Conservation (phyloP, 139 green algal genomes). For the Haematococcus sp. region DNA sequence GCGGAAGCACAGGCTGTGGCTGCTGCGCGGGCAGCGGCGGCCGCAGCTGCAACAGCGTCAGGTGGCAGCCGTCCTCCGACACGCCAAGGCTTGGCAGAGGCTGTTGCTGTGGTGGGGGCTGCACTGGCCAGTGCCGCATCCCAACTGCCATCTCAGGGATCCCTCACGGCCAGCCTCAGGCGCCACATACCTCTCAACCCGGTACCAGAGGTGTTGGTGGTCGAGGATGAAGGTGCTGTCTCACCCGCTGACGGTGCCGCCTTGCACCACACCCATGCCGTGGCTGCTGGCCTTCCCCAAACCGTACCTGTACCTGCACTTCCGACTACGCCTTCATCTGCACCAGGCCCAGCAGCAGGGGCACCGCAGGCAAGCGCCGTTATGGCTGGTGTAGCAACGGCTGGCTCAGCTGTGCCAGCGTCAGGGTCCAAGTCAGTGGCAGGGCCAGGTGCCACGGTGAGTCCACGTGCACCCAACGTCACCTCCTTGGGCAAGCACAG, state of each 20-base stretch:
- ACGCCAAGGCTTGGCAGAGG: slow-evolving; percentile 14
- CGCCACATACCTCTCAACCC: not conserved
- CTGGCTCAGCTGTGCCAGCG: too few relatives aligned
- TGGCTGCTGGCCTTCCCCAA: not conserved
- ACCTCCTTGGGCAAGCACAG: too few relatives aligned
- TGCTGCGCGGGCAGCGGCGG: not conserved
- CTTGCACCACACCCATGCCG: not conserved
- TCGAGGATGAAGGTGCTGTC: not conserved
- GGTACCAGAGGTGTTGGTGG: not conserved
- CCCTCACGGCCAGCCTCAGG: not conserved
- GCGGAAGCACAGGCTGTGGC: not conserved
- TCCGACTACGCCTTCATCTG: too few relatives aligned
- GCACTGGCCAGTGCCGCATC: slow-evolving; percentile 5
- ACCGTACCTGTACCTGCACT: not conserved
- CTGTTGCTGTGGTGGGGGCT: not conserved
- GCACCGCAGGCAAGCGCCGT: too few relatives aligned
- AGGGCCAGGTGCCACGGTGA: too few relatives aligned
- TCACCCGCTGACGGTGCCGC: not conserved
- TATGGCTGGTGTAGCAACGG: too few relatives aligned
- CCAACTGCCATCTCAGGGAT: not conserved
- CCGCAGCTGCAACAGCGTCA: too few relatives aligned
- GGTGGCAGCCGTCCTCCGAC: slow-evolving; percentile 5
- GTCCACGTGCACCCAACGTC: too few relatives aligned
- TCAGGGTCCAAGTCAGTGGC: too few relatives aligned
- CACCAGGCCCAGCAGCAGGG: too few relatives aligned